Evolutionary conservation across 305 asterid genomes (phyloP), one percentile per base, ranked within the genome.

Genomic region (Solanum chacoense): DNA sequence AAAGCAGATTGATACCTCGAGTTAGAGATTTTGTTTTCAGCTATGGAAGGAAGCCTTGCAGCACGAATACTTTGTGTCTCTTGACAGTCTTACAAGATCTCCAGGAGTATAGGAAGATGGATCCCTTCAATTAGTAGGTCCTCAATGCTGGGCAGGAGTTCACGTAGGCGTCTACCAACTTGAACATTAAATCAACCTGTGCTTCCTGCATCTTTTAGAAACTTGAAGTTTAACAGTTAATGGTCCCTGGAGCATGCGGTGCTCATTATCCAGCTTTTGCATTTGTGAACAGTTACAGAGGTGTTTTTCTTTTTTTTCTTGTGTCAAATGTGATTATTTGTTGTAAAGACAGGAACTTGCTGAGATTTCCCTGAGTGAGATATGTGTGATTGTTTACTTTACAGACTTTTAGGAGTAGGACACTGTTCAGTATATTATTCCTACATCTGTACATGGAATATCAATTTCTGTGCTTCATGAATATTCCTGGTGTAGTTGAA

Each of bases 1-100:
- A 18, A 95, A 94, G 91, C 97, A 94, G 90, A 92, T 86, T 28
- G 94, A 91, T 74, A 72, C 92, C 85, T 94, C 93, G 36, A 24
- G 91, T 88, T 93, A 88, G 89, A 84, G 74, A 84, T 32, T 83
- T 55, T 55, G 74, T 32, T 84, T 84, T 84, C 75, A 31, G 34
- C 34, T 84, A 84, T n/a, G 74, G 75, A 84, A 84, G 50, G 75
- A 84, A 84, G 50, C 75, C 45, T 34, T 32, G 42, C 86, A 31
- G 71, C 42, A 28, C 40, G 4, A 20, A 55, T 84, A 55, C 32
- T 84, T 55, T 84, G 87, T 32, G 45, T 20, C 32, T 55, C 87
- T 84, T 18, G 87, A 84, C 13, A 22, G 42, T 11, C 22, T 84
- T 55, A 22, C 75, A 84, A 71, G 71, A 42, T 81, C 71, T 45